Evolutionary conservation across 805 yeast genomes (phyloP), one percentile per base, ranked within the genome.

Genomic region (Yamadazyma insecticola): DNA sequence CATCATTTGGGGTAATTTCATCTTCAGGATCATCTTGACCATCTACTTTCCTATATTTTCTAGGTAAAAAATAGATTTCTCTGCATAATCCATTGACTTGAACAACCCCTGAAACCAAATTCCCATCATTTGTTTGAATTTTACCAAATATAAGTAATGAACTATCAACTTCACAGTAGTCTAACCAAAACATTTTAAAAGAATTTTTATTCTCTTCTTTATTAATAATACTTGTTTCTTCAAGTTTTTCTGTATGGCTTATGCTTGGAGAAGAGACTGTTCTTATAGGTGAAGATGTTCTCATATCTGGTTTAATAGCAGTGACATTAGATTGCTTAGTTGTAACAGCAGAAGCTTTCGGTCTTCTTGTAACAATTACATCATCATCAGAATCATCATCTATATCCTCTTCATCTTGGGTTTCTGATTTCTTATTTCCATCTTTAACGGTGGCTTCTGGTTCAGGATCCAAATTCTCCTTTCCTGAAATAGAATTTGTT

Each of bases 181-280:
- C 98, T 18, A 84, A 59, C 97, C 97, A 92, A 55, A 72, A 92
- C 79, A 90, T 78, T 45, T 75, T 74, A 51, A 88, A 72, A 1
- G 67, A 44, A 26, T 70, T 72, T n/a, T n/a, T n/a, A 3, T 65
- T 55, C n/a, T 57, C 56, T 6, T 52, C 52, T 28, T 40, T 50
- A 10, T 39, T 44, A 5, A 24, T 29, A 13, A 53, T 35, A 11
- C 43, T 41, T 2, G 49, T 32, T 27, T 50, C 47, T 8, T 55
- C 60, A 16, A 64, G 29, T 36, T 65, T 65, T 19, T 59, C 64
- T 2, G 66, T 58, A 36, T 54, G 49, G 13, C 30, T 32, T 5
- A 25, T 30, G n/a, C 19, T 28, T 16, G 39, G 32, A 4, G 39
- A 34, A 14, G 43, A 32, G 2, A 16, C 26, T 9, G 43, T 36